Base-by-base conservation (phyloP, 2,329 filamentous ascomycete species). In the Aspergillus calidoustus region DNA sequence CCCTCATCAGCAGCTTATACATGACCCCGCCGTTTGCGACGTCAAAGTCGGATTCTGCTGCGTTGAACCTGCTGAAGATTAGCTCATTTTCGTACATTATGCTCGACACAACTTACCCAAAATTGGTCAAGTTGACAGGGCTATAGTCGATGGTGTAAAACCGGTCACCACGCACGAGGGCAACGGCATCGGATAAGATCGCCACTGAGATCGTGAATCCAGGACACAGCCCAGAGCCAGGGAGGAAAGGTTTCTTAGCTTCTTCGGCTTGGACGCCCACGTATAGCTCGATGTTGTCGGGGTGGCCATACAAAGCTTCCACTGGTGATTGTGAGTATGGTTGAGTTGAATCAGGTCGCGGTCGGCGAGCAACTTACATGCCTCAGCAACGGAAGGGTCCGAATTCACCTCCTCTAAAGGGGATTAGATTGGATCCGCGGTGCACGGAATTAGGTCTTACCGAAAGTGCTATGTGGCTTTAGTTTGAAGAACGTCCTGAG, bases 201-300 rank as follows among this genome's bases (percentile, higher is more conserved):
- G 77, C 79, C 56, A 74, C 65, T 1, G 78, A 76, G 13, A 77
- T 76, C 0, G 79, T 80, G 57, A 71, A 79, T 57, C 84, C 84
- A 2, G 81, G 76, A 66, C 81, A 85, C 2, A 84, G 69, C 1
- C 81, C 82, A 54, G 77, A 81, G 13, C 81, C 81, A 1, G 80
- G 79, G 0, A 69, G 65, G 69, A 84, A 81, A 0, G 84, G 69
- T 7, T 81, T 79, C 67, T 87, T 87, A 9, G 84, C 79, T 59
- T 82, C 80, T 70, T 88, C 86, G 7, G 83, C 78, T 66, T 86
- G 80, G 7, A 87, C 67, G 7, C 85, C 85, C 2, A 84, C 84
- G 65, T 87, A 87, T 7, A 88, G 72, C 68, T 88, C 86, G 11
- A 85, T 80, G 7, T 79, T 76, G 50, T 85, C 82, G 8, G 82